Conservation (phyloP, 192 early-diverging fungal genomes). For the Mortierella alpina region DNA sequence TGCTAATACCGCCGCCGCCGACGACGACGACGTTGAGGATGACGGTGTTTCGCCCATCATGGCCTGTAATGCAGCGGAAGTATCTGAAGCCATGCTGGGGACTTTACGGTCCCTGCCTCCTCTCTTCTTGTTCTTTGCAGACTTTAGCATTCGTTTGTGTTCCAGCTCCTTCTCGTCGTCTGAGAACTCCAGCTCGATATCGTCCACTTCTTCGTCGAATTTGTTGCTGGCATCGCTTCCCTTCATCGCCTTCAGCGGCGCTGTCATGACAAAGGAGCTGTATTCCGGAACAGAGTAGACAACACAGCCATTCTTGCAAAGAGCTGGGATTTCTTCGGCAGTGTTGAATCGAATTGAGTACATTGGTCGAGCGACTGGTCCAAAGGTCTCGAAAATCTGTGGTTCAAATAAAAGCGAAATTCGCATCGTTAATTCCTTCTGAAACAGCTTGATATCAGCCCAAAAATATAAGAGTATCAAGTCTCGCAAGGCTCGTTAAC, state of each 20-base stretch:
- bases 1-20: background rate
- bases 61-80: slow-evolving; percentile 17
- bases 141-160: slow-evolving; percentile 61
- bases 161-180: slow-evolving; percentile 92
- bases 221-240: slow-evolving; percentile 94
- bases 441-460: background rate
- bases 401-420: slow-evolving; percentile 7
- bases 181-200: slow-evolving; percentile 89
- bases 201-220: slow-evolving; percentile 91
- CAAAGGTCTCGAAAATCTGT: slow-evolving; percentile 92
- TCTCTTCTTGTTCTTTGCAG: slow-evolving; percentile 55
- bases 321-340: slow-evolving; percentile 66
- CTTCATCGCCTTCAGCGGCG: slow-evolving; percentile 71
- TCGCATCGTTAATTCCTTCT: background rate
- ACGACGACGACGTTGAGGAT: background rate
- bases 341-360: slow-evolving; percentile 85
- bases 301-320: slow-evolving; percentile 54
- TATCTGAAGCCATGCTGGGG: slow-evolving; percentile 12
- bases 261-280: slow-evolving; percentile 74
- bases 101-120: slow-evolving; percentile 14
- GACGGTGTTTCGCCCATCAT: slow-evolving; percentile 1
- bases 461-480: background rate
- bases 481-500: background rate
- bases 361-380: slow-evolving; percentile 84
- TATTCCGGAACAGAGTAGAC: slow-evolving; percentile 76